Evolutionary conservation across 192 early-diverging fungal genomes (phyloP).

Genomic region (Kappamyces sp.): DNA sequence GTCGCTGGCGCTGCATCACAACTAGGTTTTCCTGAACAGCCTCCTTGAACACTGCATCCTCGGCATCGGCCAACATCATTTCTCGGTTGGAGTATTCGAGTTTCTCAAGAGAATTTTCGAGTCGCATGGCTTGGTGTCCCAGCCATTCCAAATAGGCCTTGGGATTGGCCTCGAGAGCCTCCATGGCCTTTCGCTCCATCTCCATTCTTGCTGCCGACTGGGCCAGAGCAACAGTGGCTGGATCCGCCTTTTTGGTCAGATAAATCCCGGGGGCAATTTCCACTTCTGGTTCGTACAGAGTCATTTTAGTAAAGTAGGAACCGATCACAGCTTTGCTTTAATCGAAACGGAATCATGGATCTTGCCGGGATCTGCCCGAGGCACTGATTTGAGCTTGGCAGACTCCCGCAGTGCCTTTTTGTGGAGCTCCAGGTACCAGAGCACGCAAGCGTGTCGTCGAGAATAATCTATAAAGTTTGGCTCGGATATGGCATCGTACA

Average conservation of each 20-base stretch:
- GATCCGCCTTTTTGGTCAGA: conserved; percentile 4
- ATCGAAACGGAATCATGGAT: too few species aligned
- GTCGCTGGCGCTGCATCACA: too few species aligned
- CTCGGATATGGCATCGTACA: conserved; percentile 13
- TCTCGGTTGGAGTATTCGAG: conserved; percentile 15
- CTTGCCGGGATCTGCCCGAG: too few species aligned
- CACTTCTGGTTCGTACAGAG: conserved; percentile 1
- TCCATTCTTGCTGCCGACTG: not conserved
- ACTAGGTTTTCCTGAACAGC: not conserved
- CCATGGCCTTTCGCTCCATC: conserved; percentile 5
- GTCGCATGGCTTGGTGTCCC: not conserved
- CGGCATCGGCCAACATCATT: conserved; percentile 9
- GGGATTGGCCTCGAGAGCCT: conserved; percentile 13
- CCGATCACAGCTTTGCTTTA: too few species aligned
- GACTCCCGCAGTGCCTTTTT: conserved; percentile 2
- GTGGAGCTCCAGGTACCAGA: conserved; percentile 10
- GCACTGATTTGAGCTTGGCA: too few species aligned
- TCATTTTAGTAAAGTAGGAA: not conserved
- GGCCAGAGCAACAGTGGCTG: too few species aligned
- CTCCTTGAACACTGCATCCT: conserved; percentile 11
- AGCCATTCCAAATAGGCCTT: conserved; percentile 12
- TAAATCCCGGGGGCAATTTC: conserved; percentile 19
- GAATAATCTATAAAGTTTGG: conserved; percentile 5
- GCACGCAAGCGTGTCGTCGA: not conserved
- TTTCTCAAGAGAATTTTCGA: not conserved